Evolutionary conservation across 495 filamentous ascomycete genomes (phyloP), one percentile per base, ranked within the genome.

Genomic region (Aspergillus bertholletiae): DNA sequence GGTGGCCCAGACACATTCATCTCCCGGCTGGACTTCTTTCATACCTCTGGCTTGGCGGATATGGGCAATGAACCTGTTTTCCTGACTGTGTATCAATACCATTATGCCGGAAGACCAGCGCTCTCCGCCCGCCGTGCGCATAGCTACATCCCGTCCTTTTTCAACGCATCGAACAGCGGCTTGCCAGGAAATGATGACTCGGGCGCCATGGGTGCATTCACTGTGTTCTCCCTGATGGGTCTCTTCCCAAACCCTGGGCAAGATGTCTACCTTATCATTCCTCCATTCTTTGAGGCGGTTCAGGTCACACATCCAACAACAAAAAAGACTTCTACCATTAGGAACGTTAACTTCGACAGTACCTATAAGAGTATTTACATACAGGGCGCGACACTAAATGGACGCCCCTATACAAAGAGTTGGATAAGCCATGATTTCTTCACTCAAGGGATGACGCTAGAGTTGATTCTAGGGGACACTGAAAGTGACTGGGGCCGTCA

Each of bases 381-480:
- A 23, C 87, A 90, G 68, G 84, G 72, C 49, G 87, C 85, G 0
- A 88, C 74, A 13, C 70, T 92, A 12, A 70, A 90, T 62, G 86
- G 87, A 3, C 54, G 73, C 51, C 65, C 72, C 2, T 92, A 88
- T 35, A 83, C 71, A 0, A 84, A 78, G 72, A 90, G 78, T 56
- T 92, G 87, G 87, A 78, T 92, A 34, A 80, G 79, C n/a, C 87
- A 92, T 62, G 84, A 81, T 40, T 90, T 92, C 59, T 90, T 90
- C 60, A 80, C 82, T 0, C 74, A 87, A 28, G 88, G 88, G 7
- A 81, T 80, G 68, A 82, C 83, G 63, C 75, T 90, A 22, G 84
- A 89, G 32, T 70, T 92, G 58, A 80, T 73, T 17, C 64, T 92
- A 2, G 88, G 88, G 0, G 66, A 60, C 5, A 78, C 72, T 23